Percentiles rank a stretch among this genome's conserved stretches.
Conservation (phyloP, 148 eudicot species). For the Camellia sinensis region DNA sequence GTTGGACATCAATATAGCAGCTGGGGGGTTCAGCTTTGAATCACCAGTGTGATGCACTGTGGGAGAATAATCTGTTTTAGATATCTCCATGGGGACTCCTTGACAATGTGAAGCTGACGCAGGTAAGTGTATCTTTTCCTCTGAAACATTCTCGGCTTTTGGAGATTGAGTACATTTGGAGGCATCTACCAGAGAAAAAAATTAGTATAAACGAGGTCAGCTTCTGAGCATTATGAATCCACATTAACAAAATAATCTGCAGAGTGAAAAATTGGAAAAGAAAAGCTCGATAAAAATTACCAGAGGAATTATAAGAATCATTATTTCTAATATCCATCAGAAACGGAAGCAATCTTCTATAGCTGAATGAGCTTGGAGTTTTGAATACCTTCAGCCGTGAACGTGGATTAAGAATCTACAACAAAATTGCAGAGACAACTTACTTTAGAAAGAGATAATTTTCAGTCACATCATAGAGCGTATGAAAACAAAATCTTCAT, state of each 20-base stretch:
- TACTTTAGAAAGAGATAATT: background rate
- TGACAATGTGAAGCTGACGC: slow-evolving; percentile 1
- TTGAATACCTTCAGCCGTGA: slow-evolving; percentile 26
- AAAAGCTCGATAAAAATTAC: background rate
- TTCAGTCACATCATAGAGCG: background rate
- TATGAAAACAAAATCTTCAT: background rate
- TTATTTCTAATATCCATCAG: slow-evolving; percentile 25
- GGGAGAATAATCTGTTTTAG: slow-evolving; percentile 14
- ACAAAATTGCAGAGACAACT: background rate
- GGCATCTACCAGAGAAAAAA: slow-evolving; percentile 32
- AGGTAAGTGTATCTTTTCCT: slow-evolving; percentile 20
- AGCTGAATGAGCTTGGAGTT: slow-evolving; percentile 30
- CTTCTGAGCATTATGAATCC: background rate
- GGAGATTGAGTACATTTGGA: slow-evolving; percentile 12
- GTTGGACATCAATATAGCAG: background rate
- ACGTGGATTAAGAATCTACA: slow-evolving; percentile 17
- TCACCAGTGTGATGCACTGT: slow-evolving; percentile 8
- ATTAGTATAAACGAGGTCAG: slow-evolving; percentile 3
- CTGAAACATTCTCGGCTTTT: slow-evolving; percentile 23
- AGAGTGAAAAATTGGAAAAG: background rate
- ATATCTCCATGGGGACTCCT: slow-evolving; percentile 14
- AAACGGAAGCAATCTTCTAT: slow-evolving; percentile 39
- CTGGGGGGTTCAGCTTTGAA: slow-evolving; percentile 1
- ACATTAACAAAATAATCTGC: background rate
- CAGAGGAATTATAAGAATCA: slow-evolving; percentile 8